Percentiles rank a stretch among this genome's conserved stretches.
These are phyloP conservation scores for Nyssa sinensis DNA, from an alignment of 148 eudicot species.

Conservation along the genomic window DNA sequence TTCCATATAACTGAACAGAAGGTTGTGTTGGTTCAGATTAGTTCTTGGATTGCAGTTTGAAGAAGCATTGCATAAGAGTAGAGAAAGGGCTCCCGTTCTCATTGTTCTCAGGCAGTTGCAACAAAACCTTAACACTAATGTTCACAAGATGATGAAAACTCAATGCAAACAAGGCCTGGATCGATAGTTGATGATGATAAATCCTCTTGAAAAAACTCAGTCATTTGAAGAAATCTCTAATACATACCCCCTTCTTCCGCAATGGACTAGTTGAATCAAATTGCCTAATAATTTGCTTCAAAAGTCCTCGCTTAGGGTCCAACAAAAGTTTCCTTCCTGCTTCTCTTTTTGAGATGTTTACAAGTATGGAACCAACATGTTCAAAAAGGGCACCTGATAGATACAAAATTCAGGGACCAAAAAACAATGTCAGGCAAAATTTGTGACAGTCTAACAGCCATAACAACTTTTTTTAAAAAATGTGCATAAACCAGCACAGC, in stretches of 20 bases:
- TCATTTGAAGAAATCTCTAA: not conserved
- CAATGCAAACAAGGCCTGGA: not conserved
- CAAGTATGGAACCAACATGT: conserved; percentile 90
- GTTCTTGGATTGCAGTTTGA: not conserved
- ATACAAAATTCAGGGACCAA: conserved; percentile 14
- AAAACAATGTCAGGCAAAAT: conserved; percentile 11
- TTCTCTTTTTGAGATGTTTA: conserved; percentile 74
- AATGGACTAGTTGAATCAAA: conserved; percentile 75
- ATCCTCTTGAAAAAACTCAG: not conserved
- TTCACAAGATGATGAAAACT: not conserved
- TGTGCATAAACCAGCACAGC: no score
- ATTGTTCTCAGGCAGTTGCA: not conserved
- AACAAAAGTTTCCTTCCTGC: conserved; percentile 78
- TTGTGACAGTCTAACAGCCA: not conserved
- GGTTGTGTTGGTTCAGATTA: not conserved
- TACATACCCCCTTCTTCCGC: conserved; percentile 86
- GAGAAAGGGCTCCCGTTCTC: not conserved
- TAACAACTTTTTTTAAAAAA: no score
- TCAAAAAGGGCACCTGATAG: conserved; percentile 89
- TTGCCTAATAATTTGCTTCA: conserved; percentile 84
- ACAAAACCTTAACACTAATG: not conserved
- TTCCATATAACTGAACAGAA: not conserved
- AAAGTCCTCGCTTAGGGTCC: conserved; percentile 85
- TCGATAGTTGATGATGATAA: not conserved
- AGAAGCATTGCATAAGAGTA: not conserved